Percentiles rank a stretch among this genome's conserved stretches.
These are phyloP conservation scores for Epichloe festucae DNA, from an alignment of 2,329 filamentous ascomycete genomes.

Conservation along the genomic window DNA sequence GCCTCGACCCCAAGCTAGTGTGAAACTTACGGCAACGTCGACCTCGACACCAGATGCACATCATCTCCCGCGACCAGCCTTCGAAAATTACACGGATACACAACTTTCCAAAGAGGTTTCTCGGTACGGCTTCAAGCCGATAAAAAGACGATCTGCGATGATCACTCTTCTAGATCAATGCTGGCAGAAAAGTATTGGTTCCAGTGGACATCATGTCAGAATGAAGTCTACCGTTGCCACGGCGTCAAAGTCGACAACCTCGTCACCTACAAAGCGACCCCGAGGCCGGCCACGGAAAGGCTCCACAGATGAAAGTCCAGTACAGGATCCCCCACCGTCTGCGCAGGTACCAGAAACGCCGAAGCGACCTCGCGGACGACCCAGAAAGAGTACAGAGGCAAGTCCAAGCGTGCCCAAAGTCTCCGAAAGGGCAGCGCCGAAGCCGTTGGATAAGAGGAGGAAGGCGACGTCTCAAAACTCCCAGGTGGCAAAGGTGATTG, in stretches of 20 bases:
- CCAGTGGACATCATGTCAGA: conserved; percentile 9
- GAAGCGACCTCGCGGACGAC: conserved; percentile 27
- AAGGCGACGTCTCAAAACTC: conserved; percentile 7
- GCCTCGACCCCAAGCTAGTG: neutral
- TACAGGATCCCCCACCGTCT: conserved; percentile 24
- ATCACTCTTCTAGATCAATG: conserved; percentile 57
- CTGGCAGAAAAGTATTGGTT: conserved; percentile 46
- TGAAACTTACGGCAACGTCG: neutral
- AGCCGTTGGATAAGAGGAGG: neutral
- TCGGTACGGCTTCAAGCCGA: conserved; percentile 58
- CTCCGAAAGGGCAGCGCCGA: neutral
- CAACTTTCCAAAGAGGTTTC: conserved; percentile 50
- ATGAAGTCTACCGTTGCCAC: conserved; percentile 2
- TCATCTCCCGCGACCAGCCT: conserved; percentile 35
- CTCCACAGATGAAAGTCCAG: conserved; percentile 10
- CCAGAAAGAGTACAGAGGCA: conserved; percentile 22
- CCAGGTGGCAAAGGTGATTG: conserved; percentile 16
- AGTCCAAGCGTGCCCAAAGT: conserved; percentile 6
- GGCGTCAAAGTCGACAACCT: neutral
- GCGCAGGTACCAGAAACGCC: conserved; percentile 20
- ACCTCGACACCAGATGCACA: neutral
- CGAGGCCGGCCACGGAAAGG: conserved; percentile 23
- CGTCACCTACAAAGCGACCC: conserved; percentile 13
- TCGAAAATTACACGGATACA: conserved; percentile 45
- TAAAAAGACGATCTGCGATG: conserved; percentile 57